Evolutionary conservation across 805 yeast genomes (phyloP), one percentile per base, ranked within the genome.

Genomic region (Candida schatavii): DNA sequence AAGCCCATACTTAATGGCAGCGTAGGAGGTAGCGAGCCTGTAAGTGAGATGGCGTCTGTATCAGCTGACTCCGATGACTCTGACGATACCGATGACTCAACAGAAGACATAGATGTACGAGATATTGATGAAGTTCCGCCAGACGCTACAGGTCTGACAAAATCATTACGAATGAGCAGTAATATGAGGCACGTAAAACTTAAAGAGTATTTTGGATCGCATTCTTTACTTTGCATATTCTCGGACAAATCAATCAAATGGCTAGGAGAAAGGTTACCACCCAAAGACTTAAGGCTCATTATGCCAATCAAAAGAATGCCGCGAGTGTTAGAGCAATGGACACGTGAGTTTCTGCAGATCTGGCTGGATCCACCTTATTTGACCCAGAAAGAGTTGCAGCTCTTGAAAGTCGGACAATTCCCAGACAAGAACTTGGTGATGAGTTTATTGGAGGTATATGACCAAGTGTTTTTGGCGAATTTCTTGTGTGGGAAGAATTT

Each of bases 231-330:
- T 40, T 55, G 63, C 26, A 11, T 23, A 23, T 60, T 66, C 37
- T 65, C 72, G 2, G 52, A 55, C n/a, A 61, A 61, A 39, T 64
- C 69, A 10, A 42, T 66, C 43, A 54, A 50, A 20, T 67, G 66
- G 64, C 59, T 69, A 29, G 54, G 52, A 20, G 46, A 44, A 5
- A 49, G 54, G 20, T 46, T 69, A 13, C 59, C 61, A 1, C 49
- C 55, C 1, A 55, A 49, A 2, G 46, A 56, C 10, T 44, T 39
- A 3, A 42, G 51, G 17, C 41, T 54, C 13, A 39, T 60, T 7
- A 37, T 46, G 5, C 68, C 70, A 11, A 46, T 69, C 19, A 46
- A 52, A 19, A 57, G 59, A 41, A 37, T 68, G 26, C 72, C 70
- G 1, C 35, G 45, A 3, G 49, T 55, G 10, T 57, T 61, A 28